Percentiles rank a stretch among this genome's conserved stretches.
Evolutionary conservation across 2,329 filamentous ascomycete species (phyloP).

Genomic region (Venturia pyrina): DNA sequence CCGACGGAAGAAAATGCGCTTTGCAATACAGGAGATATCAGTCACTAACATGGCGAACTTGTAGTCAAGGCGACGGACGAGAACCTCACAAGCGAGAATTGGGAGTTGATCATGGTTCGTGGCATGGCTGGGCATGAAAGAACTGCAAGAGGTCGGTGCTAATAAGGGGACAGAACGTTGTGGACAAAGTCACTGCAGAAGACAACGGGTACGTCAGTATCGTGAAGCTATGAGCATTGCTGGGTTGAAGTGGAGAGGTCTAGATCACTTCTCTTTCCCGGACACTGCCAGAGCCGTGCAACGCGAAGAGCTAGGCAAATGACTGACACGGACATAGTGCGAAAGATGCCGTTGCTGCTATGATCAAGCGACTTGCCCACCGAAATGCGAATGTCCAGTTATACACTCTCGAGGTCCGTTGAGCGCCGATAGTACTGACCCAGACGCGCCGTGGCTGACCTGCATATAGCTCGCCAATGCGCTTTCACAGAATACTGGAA

Average conservation of each 20-base stretch:
- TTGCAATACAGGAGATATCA: neutral
- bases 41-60: neutral
- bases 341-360: slow-evolving; percentile 76
- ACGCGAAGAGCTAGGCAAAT: slow-evolving; percentile 7
- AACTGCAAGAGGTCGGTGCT: slow-evolving; percentile 14
- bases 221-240: neutral
- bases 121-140: neutral
- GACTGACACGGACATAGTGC: slow-evolving; percentile 32
- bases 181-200: slow-evolving; percentile 45
- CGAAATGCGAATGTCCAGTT: slow-evolving; percentile 94
- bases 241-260: slow-evolving; percentile 5
- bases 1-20: neutral
- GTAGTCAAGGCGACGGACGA: slow-evolving; percentile 85
- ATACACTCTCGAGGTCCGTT: slow-evolving; percentile 64
- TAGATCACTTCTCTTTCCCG: neutral
- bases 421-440: slow-evolving; percentile 28
- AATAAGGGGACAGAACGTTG: slow-evolving; percentile 40
- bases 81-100: slow-evolving; percentile 81
- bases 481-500: slow-evolving; percentile 83
- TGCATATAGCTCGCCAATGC: slow-evolving; percentile 66
- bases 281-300: neutral
- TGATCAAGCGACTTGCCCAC: slow-evolving; percentile 87
- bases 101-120: slow-evolving; percentile 57
- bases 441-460: neutral
- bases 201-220: slow-evolving; percentile 32